A percentile compares a stretch with the other conserved stretches of the same genome.
Evolutionary conservation across 2,329 filamentous ascomycete species (phyloP).

Genomic region (Ophiostoma tasmaniense): DNA sequence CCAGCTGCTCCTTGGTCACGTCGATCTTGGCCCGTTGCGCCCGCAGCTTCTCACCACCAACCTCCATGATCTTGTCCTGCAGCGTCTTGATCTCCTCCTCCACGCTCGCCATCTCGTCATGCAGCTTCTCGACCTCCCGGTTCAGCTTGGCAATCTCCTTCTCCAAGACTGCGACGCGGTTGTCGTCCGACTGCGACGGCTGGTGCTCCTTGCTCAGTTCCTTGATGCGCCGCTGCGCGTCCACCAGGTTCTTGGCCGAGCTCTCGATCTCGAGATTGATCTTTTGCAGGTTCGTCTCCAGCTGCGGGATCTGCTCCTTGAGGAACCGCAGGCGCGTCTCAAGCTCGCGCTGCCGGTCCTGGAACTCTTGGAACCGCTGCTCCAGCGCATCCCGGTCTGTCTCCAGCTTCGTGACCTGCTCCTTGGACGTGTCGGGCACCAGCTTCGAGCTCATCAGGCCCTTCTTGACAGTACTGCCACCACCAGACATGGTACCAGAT

Average conservation of each 20-base stretch:
- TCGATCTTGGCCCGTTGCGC: conserved; percentile 88
- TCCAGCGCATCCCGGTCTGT: conserved; percentile 78
- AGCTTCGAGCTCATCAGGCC: conserved; percentile 97
- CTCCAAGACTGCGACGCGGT: conserved; percentile 61
- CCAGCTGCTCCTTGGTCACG: conserved; percentile 75
- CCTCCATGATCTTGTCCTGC: conserved; percentile 97
- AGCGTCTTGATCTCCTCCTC: conserved; percentile 88
- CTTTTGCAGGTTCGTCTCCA: conserved; percentile 90
- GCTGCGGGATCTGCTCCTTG: conserved; percentile 67
- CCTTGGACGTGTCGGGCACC: conserved; percentile 75
- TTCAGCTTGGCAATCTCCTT: conserved; percentile 69
- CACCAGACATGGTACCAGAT: conserved; percentile 97
- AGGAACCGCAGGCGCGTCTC: conserved; percentile 65
- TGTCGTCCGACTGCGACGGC: conserved; percentile 71
- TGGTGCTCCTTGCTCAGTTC: conserved; percentile 61
- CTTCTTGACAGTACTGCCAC: conserved; percentile 80
- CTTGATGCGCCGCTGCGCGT: conserved; percentile 75
- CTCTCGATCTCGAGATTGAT: conserved; percentile 82
- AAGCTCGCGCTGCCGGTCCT: conserved; percentile 72
- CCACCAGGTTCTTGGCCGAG: conserved; percentile 70
- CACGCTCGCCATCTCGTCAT: conserved; percentile 75
- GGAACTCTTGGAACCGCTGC: conserved; percentile 72
- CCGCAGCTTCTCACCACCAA: conserved; percentile 86
- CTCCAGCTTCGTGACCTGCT: conserved; percentile 82
- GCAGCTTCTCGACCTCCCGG: conserved; percentile 70